Base-by-base conservation (phyloP, 129 eudicot species). In the Logfia minima region DNA sequence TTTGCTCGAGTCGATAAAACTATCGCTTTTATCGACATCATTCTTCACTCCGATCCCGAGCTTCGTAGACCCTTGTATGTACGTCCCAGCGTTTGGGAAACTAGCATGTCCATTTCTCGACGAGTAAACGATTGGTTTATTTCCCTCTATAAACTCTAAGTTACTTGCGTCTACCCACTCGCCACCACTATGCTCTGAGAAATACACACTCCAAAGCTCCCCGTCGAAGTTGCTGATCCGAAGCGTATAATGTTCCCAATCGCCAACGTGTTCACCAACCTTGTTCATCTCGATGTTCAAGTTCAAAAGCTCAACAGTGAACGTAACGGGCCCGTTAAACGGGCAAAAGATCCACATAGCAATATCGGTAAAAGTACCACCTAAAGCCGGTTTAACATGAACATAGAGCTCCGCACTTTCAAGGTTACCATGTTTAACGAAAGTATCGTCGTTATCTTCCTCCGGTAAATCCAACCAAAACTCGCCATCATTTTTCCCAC, bases 271-370 rank as follows among this genome's bases (percentile, higher is more conserved):
- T 67, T 94, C 88, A 1, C 99, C 99, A 2, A 91, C 75, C 53
- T 66, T 78, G 41, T 67, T 62, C 81, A 94, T 67, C 29, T 85
- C 73, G 8, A 89, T 74, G 65, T 70, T 89, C 39, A 85, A 8
- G 39, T 70, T 89, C 52, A 85, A n/a, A 19, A 80, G 14, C 75
- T 90, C 96, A 0, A 82, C 84, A 59, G 93, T 94, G 7, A 94
- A 69, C 26, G 99, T 83, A 5, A 90, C 80, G 0, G 99, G 92
- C 24, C 99, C 99, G 48, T 94, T 94, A 80, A 94, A 94, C 0
- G 99, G 99, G 78, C 97, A 94, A 77, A 94, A 94, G 1, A 94
- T 79, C 99, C 99, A 94, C 92, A 94, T 86, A 3, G 78, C 99
- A 1, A 94, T 89, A 66, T 94, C 99, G 0, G 97, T 94, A 70